Conservation (phyloP, 1,139 yeast species). For the Spathaspora sp. region DNA sequence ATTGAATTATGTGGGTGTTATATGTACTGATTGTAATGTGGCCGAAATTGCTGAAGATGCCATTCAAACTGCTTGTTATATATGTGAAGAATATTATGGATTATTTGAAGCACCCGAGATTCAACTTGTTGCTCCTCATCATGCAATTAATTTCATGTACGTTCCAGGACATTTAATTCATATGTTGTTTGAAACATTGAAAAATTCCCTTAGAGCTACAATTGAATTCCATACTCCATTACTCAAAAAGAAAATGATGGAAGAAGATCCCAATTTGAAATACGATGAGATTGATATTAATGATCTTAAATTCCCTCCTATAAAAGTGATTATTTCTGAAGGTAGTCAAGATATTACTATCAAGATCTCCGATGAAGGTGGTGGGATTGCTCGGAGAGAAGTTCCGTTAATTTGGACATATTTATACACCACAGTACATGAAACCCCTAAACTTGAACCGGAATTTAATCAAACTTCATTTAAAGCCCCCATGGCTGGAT, state of each 20-base stretch:
- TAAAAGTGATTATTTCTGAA: conserved; percentile 85
- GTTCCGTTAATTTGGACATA: conserved; percentile 90
- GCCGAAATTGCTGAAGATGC: conserved; percentile 82
- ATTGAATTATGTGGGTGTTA: conserved; percentile 73
- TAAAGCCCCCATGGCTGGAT: conserved; percentile 93
- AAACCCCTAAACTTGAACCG: conserved; percentile 67
- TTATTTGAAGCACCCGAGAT: conserved; percentile 80
- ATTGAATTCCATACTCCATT: conserved; percentile 66
- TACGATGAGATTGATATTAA: conserved; percentile 52
- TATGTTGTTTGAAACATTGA: conserved; percentile 82
- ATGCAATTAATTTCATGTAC: conserved; percentile 72
- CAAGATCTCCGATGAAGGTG: conserved; percentile 91
- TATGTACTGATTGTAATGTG: conserved; percentile 77
- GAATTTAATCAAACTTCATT: conserved; percentile 56
- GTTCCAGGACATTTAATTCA: conserved; percentile 90
- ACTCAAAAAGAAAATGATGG: conserved; percentile 37
- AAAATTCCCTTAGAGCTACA: conserved; percentile 81
- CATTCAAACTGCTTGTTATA: conserved; percentile 80
- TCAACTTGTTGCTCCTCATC: conserved; percentile 68
- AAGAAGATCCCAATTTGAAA: conserved; percentile 43
- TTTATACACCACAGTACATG: conserved; percentile 82
- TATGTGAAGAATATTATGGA: conserved; percentile 86
- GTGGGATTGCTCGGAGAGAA: conserved; percentile 85
- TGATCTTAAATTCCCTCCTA: conserved; percentile 75
- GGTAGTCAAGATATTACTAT: conserved; percentile 93